A percentile compares a stretch with the other conserved stretches of the same genome.
Conservation (phyloP, 169 alveolate genomes). For the Cryptosporidium canis region DNA sequence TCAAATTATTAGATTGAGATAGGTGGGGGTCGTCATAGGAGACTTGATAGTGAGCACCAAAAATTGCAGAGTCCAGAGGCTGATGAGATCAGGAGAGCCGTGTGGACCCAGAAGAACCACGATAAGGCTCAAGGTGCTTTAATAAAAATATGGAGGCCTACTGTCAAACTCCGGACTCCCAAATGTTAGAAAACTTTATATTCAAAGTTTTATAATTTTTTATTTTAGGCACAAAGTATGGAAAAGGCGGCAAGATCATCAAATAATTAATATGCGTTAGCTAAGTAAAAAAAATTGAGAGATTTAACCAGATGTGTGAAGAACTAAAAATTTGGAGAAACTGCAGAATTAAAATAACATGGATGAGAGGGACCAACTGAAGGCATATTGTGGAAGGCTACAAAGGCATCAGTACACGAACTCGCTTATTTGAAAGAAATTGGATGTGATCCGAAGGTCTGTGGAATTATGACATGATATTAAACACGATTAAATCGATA, state of each 20-base stretch:
- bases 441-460: background rate
- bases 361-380: background rate
- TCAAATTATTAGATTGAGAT: no score
- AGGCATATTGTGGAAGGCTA: background rate
- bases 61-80: no score
- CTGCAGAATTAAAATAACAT: background rate
- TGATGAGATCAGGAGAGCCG: no score
- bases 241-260: constrained; percentile 68
- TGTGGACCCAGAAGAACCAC: no score
- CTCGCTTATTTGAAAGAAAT: background rate
- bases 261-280: constrained; percentile 63
- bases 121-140: no score
- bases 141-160: background rate
- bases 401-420: background rate
- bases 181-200: background rate
- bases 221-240: background rate
- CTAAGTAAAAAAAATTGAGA: background rate
- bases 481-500: constrained; percentile 34
- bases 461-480: constrained; percentile 49
- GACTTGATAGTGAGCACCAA: no score
- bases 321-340: background rate
- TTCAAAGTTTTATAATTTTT: background rate
- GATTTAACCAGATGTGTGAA: background rate
- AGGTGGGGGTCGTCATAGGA: no score
- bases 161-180: background rate